Conservation (phyloP, 163 green algal genomes). For the Scenedesmus sp. region DNA sequence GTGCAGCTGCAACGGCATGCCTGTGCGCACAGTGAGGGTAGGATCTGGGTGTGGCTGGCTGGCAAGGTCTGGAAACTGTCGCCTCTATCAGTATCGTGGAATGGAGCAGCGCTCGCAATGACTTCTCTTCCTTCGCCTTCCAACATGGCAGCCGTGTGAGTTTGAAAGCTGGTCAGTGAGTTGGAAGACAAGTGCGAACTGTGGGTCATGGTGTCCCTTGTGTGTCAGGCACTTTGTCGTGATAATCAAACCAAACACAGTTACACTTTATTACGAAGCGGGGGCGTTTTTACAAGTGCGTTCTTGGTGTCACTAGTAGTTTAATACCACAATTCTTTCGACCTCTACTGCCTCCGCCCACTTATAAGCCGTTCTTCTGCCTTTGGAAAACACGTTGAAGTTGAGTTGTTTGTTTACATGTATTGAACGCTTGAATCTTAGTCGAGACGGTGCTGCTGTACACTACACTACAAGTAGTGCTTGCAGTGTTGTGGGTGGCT, state of each 20-base stretch:
- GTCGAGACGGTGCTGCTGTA: not conserved
- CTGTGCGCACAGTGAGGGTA: too few relatives aligned
- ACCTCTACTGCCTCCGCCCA: not conserved
- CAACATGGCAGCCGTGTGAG: not conserved
- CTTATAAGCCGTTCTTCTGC: not conserved
- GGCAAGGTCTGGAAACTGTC: too few relatives aligned
- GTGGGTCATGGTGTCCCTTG: not conserved
- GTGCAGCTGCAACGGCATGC: too few relatives aligned
- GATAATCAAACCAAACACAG: too few relatives aligned
- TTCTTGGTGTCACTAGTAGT: not conserved
- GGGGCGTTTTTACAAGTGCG: too few relatives aligned
- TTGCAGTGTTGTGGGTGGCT: not conserved
- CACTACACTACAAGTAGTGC: conserved; percentile 6
- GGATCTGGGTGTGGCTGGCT: too few relatives aligned
- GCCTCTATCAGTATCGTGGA: too few relatives aligned
- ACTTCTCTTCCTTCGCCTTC: too few relatives aligned
- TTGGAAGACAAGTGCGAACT: not conserved
- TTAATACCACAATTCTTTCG: not conserved
- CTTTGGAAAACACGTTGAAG: not conserved
- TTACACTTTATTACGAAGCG: too few relatives aligned
- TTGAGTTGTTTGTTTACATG: not conserved
- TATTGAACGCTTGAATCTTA: not conserved
- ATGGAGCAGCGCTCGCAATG: too few relatives aligned
- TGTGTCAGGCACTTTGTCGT: not conserved
- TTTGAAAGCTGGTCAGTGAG: not conserved